Conservation (phyloP, 257 asterid genomes). For the Rauvolfia tetraphylla region DNA sequence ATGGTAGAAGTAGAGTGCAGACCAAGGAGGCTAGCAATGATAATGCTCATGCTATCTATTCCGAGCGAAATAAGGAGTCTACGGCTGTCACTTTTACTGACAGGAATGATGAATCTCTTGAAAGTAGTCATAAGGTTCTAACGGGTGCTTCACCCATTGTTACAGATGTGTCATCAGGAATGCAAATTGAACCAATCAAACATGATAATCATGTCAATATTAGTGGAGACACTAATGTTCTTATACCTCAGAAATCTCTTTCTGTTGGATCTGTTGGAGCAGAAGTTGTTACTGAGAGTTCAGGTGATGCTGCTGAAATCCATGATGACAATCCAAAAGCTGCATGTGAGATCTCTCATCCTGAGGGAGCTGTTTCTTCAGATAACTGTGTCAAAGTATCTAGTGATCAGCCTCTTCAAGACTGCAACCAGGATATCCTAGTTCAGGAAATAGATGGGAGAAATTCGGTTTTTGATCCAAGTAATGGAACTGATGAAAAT, state of each 20-base stretch:
- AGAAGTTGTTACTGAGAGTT: conserved; percentile 27
- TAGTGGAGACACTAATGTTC: conserved; percentile 27
- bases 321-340: conserved; percentile 27
- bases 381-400: conserved; percentile 26
- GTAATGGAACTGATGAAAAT: conserved; percentile 25
- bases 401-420: conserved; percentile 30
- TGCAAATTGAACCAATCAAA: conserved; percentile 5
- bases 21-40: conserved; percentile 15
- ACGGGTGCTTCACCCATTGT: conserved; percentile 7
- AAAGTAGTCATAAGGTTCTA: conserved; percentile 26
- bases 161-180: conserved; percentile 9
- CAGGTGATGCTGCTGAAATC: conserved; percentile 22
- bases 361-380: conserved; percentile 34
- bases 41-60: background rate
- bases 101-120: conserved; percentile 28
- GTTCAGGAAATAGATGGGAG: conserved; percentile 27
- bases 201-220: conserved; percentile 7
- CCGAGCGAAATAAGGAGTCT: conserved; percentile 29
- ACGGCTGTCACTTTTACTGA: conserved; percentile 20
- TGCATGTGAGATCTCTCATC: conserved; percentile 28
- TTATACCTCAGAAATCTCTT: conserved; percentile 18
- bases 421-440: conserved; percentile 28
- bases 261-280: conserved; percentile 27
- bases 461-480: conserved; percentile 7
- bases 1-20: conserved; percentile 22